Evolutionary conservation across 139 green algal species (phyloP).

Genomic region (Micromonas pusilla): DNA sequence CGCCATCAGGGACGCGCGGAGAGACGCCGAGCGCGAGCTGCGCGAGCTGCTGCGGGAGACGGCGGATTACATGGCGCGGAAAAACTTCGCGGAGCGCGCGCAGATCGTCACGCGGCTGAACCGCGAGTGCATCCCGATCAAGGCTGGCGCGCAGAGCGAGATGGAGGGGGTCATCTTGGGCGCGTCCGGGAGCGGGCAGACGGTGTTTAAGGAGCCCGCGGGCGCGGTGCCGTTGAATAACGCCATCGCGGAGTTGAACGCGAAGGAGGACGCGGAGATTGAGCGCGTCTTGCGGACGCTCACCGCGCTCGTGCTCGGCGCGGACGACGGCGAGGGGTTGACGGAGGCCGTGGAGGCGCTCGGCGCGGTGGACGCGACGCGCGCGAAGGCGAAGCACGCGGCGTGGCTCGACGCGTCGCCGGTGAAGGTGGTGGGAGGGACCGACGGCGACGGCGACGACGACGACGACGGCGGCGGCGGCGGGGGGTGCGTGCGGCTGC

Average conservation of each 20-base stretch:
- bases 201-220: slow-evolving; percentile 21
- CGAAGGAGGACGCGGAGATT: slow-evolving; percentile 16
- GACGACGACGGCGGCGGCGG: no score
- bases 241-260: neutral
- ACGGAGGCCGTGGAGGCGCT: no score
- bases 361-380: neutral
- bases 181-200: neutral
- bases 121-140: slow-evolving; percentile 28
- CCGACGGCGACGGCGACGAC: neutral
- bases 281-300: neutral
- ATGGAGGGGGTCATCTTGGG: slow-evolving; percentile 7
- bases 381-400: slow-evolving; percentile 34
- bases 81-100: slow-evolving; percentile 17
- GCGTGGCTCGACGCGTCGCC: slow-evolving; percentile 33
- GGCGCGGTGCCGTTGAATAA: slow-evolving; percentile 27
- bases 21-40: neutral
- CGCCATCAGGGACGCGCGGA: neutral
- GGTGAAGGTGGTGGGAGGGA: slow-evolving; percentile 18
- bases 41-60: neutral
- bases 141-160: slow-evolving; percentile 5
- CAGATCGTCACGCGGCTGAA: slow-evolving; percentile 13
- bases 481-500: no score
- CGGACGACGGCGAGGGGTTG: neutral
- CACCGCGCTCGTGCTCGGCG: neutral
- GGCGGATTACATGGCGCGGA: neutral